Conservation (phyloP, 768 basidiomycete genomes). For the Gloeopeniophorella convolvens region DNA sequence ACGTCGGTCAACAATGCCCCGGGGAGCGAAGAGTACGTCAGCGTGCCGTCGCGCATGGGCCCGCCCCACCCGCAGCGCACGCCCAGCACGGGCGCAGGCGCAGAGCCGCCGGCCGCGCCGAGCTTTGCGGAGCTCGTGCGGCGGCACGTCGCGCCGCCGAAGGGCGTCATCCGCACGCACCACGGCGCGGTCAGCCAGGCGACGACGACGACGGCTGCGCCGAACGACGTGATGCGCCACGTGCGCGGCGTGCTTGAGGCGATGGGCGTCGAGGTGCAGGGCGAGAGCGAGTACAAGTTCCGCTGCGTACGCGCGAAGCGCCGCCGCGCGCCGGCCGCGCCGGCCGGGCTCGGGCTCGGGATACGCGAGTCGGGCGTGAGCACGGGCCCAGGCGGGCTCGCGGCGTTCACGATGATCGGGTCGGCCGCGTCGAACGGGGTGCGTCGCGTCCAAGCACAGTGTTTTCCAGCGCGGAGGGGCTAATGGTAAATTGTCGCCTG, state of each 20-base stretch:
- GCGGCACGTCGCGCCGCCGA: slow-evolving; percentile 29
- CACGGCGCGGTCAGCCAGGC: slow-evolving; percentile 90
- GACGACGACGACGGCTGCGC: slow-evolving; percentile 77
- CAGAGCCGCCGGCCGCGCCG: slow-evolving; percentile 1
- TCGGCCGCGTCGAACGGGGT: slow-evolving; percentile 85
- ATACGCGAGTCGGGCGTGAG: slow-evolving; percentile 34
- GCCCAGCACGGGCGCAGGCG: slow-evolving; percentile 6
- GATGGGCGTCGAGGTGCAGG: slow-evolving; percentile 87
- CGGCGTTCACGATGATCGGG: slow-evolving; percentile 72
- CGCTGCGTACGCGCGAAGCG: slow-evolving; percentile 77
- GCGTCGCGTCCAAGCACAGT: slow-evolving; percentile 38
- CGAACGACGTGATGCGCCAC: slow-evolving; percentile 84
- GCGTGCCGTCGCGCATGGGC: slow-evolving; percentile 8
- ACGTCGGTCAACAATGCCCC: slow-evolving; percentile 11
- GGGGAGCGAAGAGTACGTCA: not conserved
- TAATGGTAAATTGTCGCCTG: slow-evolving; percentile 16
- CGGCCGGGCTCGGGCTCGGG: slow-evolving; percentile 32
- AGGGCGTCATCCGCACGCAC: slow-evolving; percentile 68
- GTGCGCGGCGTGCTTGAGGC: slow-evolving; percentile 70
- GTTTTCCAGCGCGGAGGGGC: too few species aligned
- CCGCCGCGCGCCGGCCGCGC: slow-evolving; percentile 30
- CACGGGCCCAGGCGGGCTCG: slow-evolving; percentile 44
- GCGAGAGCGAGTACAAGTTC: slow-evolving; percentile 88
- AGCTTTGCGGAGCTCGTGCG: slow-evolving; percentile 28
- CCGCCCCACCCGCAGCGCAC: slow-evolving; percentile 15